Conservation (phyloP, 306 rosid genomes). For the Vigna trinervia region DNA sequence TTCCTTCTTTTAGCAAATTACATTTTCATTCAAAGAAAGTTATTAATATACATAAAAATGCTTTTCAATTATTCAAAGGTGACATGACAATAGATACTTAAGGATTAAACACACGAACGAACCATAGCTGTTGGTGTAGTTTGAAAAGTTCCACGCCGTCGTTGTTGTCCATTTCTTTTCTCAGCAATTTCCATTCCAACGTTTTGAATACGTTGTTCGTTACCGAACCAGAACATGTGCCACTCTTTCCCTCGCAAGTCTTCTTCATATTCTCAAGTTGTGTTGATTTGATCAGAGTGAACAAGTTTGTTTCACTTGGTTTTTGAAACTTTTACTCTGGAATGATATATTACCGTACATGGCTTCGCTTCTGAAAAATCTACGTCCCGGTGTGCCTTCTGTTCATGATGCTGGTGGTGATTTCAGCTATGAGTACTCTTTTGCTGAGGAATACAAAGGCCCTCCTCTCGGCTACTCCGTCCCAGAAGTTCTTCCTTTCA, state of each 20-base stretch:
- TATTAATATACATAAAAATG: not conserved
- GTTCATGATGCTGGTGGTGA: conserved; percentile 38
- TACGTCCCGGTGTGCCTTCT: conserved; percentile 46
- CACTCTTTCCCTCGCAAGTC: not conserved
- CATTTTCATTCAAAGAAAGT: not conserved
- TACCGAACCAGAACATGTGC: not conserved
- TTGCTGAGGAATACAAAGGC: conserved; percentile 73
- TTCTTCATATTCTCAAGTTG: not conserved
- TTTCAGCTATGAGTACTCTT: conserved; percentile 61
- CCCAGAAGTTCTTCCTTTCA: conserved; percentile 65
- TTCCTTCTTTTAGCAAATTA: not conserved
- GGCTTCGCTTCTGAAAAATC: conserved; percentile 62
- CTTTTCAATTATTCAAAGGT: too few species aligned
- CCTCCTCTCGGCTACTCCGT: conserved; percentile 58
- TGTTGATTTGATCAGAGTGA: not conserved
- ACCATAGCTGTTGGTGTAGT: not conserved
- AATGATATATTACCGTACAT: conserved; percentile 3
- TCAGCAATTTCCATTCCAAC: not conserved
- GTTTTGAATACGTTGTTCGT: conserved; percentile 13
- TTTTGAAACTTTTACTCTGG: not conserved
- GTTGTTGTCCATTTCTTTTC: conserved; percentile 6
- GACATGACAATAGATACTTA: not conserved
- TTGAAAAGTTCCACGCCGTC: conserved; percentile 29
- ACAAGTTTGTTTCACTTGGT: not conserved
- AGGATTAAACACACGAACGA: not conserved